A percentile compares a stretch with the other conserved stretches of the same genome.
Evolutionary conservation across 257 asterid species (phyloP).

Genomic region (Solanum dulcamara): DNA sequence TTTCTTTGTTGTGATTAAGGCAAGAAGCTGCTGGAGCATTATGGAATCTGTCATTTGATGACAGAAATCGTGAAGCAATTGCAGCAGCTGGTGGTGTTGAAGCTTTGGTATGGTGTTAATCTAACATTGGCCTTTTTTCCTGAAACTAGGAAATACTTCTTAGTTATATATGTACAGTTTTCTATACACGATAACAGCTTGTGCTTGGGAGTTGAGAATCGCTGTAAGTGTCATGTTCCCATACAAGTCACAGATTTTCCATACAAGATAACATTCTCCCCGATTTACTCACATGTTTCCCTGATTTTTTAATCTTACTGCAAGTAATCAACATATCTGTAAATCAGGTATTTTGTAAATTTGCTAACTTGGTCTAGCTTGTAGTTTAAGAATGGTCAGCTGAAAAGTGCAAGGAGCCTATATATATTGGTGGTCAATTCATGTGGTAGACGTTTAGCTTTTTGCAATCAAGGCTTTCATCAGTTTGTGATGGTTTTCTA

Average conservation of each 20-base stretch:
- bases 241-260: neutral
- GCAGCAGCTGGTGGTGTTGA: conserved; percentile 83
- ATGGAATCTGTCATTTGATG: conserved; percentile 87
- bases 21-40: conserved; percentile 98
- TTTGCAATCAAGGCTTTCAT: neutral
- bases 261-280: neutral
- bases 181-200: neutral
- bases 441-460: neutral
- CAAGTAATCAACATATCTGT: neutral
- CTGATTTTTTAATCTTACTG: neutral
- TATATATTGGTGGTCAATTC: neutral
- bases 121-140: neutral
- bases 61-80: conserved; percentile 82
- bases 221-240: neutral
- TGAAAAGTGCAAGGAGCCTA: neutral
- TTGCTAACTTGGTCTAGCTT: neutral
- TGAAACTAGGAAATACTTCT: neutral
- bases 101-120: conserved; percentile 59
- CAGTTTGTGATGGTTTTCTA: neutral
- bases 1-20: conserved; percentile 26
- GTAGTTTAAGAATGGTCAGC: neutral
- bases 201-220: neutral
- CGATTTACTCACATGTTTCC: neutral
- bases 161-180: neutral
- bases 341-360: neutral